Evolutionary conservation across 2,329 filamentous ascomycete species (phyloP).

Genomic region (Aspergillus cejpii): DNA sequence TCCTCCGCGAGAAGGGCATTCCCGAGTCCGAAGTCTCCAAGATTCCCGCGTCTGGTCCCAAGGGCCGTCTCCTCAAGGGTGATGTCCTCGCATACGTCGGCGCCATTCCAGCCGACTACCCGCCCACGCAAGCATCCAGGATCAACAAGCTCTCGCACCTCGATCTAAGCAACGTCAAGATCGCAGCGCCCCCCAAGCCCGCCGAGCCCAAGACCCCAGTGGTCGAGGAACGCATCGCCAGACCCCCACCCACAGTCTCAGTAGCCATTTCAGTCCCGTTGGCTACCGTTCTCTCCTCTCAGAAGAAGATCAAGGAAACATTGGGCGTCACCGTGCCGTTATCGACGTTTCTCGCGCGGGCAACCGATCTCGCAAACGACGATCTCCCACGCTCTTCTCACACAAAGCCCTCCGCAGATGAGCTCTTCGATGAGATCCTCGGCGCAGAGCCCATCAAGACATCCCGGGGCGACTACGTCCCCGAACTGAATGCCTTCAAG

Average conservation of each 20-base stretch:
- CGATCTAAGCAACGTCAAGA: conserved; percentile 91
- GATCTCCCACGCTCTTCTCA: conserved; percentile 64
- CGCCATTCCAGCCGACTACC: conserved; percentile 63
- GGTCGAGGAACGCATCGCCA: conserved; percentile 22
- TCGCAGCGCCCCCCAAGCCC: conserved; percentile 47
- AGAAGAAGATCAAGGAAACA: conserved; percentile 69
- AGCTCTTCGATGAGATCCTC: conserved; percentile 84
- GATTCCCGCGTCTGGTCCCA: conserved; percentile 81
- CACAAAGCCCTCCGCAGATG: conserved; percentile 63
- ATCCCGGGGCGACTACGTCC: conserved; percentile 60
- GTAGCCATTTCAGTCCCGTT: conserved; percentile 73
- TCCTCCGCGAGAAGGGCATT: conserved; percentile 73
- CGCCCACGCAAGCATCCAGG: conserved; percentile 61
- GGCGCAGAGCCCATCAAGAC: conserved; percentile 47
- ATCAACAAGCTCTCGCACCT: conserved; percentile 74
- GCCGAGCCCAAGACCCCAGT: conserved; percentile 32
- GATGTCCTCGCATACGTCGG: conserved; percentile 90
- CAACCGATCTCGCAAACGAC: conserved; percentile 80
- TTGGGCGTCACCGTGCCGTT: conserved; percentile 76
- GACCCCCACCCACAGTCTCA: conserved; percentile 27
- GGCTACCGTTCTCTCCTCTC: conserved; percentile 67
- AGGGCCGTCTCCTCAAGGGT: conserved; percentile 84
- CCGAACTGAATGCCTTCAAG: conserved; percentile 58
- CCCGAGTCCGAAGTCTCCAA: conserved; percentile 67
- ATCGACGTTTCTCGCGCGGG: conserved; percentile 78